A percentile compares a stretch with the other conserved stretches of the same genome.
Evolutionary conservation across 1,284 basidiomycete species (phyloP).

Genomic region (Amylostereum areolatum): DNA sequence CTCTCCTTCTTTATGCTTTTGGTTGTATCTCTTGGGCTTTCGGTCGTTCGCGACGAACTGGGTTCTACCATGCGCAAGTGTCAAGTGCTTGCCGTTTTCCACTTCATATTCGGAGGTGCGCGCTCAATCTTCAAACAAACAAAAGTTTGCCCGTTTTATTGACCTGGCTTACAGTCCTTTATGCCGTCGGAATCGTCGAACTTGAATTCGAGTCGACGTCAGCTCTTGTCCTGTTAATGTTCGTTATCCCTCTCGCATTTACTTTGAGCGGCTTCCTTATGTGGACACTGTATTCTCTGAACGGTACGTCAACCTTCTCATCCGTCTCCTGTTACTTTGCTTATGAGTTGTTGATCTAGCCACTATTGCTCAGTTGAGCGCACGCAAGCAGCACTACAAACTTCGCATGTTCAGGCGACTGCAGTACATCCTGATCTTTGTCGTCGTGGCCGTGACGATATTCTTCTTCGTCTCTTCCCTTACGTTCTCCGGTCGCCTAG

Average conservation of each 20-base stretch:
- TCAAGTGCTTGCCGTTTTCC: conserved; percentile 69
- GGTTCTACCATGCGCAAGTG: conserved; percentile 78
- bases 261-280: conserved; percentile 91
- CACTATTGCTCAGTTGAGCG: conserved; percentile 79
- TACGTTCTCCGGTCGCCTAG: conserved; percentile 84
- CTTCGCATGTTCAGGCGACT: conserved; percentile 82
- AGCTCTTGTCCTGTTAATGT: conserved; percentile 70
- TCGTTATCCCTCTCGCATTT: conserved; percentile 91
- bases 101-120: conserved; percentile 92
- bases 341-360: conserved; percentile 34
- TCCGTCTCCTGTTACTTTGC: conserved; percentile 1
- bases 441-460: conserved; percentile 77
- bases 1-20: conserved; percentile 94
- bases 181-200: conserved; percentile 89
- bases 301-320: conserved; percentile 42
- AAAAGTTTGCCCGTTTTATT: not conserved
- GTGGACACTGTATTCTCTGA: conserved; percentile 92
- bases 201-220: conserved; percentile 87
- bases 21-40: conserved; percentile 84
- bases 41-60: conserved; percentile 77
- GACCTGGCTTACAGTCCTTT: conserved; percentile 54
- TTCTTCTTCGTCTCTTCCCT: conserved; percentile 94
- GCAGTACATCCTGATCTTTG: conserved; percentile 81
- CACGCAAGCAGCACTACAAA: conserved; percentile 85
- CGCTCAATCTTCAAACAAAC: conserved; percentile 9